phyloP scores from a whole-genome alignment of 768 basidiomycete species.

The Pulveroboletus ravenelii region DNA sequence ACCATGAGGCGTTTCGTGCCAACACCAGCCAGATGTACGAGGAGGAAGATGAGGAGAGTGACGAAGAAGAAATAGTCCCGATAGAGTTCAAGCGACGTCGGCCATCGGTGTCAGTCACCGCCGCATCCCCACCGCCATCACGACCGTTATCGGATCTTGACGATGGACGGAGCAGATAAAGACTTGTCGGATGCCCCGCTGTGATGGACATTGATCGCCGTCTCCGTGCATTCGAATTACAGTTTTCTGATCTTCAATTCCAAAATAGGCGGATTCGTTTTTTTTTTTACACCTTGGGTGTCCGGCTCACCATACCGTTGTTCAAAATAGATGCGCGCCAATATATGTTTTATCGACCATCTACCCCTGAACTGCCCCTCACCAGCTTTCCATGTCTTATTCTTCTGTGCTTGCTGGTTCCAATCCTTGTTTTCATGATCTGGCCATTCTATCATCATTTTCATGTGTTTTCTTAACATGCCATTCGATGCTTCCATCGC shows the following conservation, averaged over 20 bases:
- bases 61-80: constrained; percentile 34
- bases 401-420: neutral
- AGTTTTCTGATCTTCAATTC: constrained; percentile 17
- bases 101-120: constrained; percentile 28
- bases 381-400: neutral
- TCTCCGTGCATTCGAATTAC: constrained; percentile 13
- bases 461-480: constrained; percentile 5
- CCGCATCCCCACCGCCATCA: constrained; percentile 24
- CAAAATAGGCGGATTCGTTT: neutral
- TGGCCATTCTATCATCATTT: constrained; percentile 5
- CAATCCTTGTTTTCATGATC: neutral
- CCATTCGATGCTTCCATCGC: constrained; percentile 5
- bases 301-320: constrained; percentile 12
- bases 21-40: constrained; percentile 32
- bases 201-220: constrained; percentile 12
- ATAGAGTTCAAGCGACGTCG: constrained; percentile 34
- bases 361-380: neutral
- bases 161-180: constrained; percentile 10
- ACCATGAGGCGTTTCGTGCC: constrained; percentile 25
- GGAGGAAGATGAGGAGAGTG: constrained; percentile 32
- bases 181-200: neutral
- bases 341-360: constrained; percentile 4
- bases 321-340: constrained; percentile 19
- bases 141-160: constrained; percentile 16
- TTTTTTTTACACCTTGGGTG: constrained; percentile 5